Evolutionary conservation across 2,329 filamentous ascomycete species (phyloP), one percentile per base, ranked within the genome.

Genomic region (Chrysoporthe cubensis): DNA sequence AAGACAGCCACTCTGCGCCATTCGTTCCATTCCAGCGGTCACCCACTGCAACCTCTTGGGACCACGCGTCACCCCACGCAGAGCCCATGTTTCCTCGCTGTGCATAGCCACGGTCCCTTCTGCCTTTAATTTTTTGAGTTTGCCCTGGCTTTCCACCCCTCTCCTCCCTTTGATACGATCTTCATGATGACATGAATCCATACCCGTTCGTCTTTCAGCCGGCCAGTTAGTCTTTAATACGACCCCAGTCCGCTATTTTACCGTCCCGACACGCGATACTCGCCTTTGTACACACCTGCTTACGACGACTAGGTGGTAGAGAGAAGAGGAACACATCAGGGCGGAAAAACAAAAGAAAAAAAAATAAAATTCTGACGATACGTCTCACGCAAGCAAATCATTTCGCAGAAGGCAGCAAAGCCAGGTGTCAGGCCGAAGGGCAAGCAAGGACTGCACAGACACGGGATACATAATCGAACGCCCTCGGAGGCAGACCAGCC

Each of bases 91-190:
- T 40, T 57, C 14, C 34, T 57, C 32, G 54, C 16, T 21, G 14
- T 57, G 54, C 54, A 57, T 57, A 57, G 54, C 54, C 54, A 57
- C 54, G 4, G 54, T 57, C 32, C 14, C 40, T 18, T 56, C 54
- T 57, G n/a, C 6, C n/a, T 26, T 52, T 21, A 13, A 14, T 13
- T 52, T 52, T 13, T 52, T 4, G 32, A 2, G 32, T 40, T 40
- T 37, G 5, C n/a, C 13, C 32, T 34, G 21, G 13, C 13, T 40
- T 40, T 54, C 14, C 9, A 26, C 14, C 13, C 32, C 21, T 13
- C 26, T 40, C 16, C 14, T 7, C 32, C 11, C 21, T 26, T 9
- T 2, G 32, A 40, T 26, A 37, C 14, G 8, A n/a, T 16, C 16
- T 37, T 14, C 1, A 57, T 26, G 32, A 37, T 32, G 32, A 37